Conservation (phyloP, 2,329 filamentous ascomycete genomes). For the Colletotrichum costaricense region DNA sequence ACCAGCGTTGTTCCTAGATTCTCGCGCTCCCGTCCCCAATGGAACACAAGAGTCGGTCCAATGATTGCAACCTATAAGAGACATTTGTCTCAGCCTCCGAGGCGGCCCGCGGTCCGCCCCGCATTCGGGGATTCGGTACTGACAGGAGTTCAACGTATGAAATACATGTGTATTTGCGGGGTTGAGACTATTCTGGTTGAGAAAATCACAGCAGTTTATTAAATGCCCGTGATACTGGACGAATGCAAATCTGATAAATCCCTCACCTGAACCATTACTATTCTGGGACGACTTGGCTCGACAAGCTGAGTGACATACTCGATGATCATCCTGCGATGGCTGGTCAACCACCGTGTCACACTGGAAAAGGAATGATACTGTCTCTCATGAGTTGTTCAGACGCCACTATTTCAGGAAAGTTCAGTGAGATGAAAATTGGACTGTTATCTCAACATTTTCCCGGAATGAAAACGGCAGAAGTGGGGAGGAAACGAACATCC, state of each 20-base stretch:
- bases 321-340: too few relatives aligned
- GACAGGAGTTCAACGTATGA: not conserved
- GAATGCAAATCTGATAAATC: too few relatives aligned
- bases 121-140: not conserved
- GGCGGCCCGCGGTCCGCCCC: not conserved
- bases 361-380: not conserved
- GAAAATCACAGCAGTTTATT: not conserved
- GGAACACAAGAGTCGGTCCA: not conserved
- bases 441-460: not conserved
- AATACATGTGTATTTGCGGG: not conserved
- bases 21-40: too few relatives aligned
- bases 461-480: not conserved
- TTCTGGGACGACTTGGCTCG: too few relatives aligned
- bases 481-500: not conserved
- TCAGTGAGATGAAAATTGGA: not conserved
- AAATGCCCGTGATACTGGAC: too few relatives aligned
- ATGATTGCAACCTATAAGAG: not conserved
- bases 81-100: constrained; percentile 23
- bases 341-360: not conserved
- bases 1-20: too few relatives aligned
- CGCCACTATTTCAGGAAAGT: not conserved
- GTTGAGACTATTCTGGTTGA: not conserved
- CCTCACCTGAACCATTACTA: too few relatives aligned
- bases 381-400: not conserved
- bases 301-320: too few relatives aligned